phyloP scores from a whole-genome alignment of 257 asterid species.

The Solanum chiquidenum region DNA sequence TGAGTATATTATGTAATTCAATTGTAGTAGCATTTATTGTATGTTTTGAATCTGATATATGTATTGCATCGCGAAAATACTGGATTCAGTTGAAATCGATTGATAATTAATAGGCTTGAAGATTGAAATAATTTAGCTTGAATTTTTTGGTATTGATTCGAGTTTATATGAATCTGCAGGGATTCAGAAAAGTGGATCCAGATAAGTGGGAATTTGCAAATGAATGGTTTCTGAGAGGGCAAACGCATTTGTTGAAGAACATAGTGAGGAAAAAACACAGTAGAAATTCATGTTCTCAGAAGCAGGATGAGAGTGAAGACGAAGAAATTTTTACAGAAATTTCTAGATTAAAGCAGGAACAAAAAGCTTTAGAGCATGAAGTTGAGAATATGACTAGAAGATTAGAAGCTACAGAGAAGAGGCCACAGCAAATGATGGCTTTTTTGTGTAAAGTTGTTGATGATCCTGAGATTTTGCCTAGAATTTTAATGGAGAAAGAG shows the following conservation, averaged over 20 bases:
- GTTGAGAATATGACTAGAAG: constrained; percentile 60
- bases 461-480: constrained; percentile 58
- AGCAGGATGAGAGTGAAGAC: constrained; percentile 27
- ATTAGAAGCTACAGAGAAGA: constrained; percentile 72
- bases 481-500: constrained; percentile 48
- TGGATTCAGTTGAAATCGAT: background rate
- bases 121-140: background rate
- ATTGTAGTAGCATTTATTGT: no score
- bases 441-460: constrained; percentile 63
- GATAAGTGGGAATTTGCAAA: constrained; percentile 88
- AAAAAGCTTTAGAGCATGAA: constrained; percentile 44
- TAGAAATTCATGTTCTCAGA: background rate
- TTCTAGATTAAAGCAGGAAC: constrained; percentile 51
- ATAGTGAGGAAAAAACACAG: constrained; percentile 41
- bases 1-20: constrained; percentile 20
- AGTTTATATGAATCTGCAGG: constrained; percentile 24
- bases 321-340: constrained; percentile 29
- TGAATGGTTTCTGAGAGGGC: constrained; percentile 84
- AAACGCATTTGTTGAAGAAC: constrained; percentile 55
- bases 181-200: constrained; percentile 77
- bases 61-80: background rate
- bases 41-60: background rate
- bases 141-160: background rate
- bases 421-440: constrained; percentile 88
- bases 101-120: background rate